A percentile compares a stretch with the other conserved stretches of the same genome.
Conservation (phyloP, 202 grass and related monocot species). For the Setaria italica region DNA sequence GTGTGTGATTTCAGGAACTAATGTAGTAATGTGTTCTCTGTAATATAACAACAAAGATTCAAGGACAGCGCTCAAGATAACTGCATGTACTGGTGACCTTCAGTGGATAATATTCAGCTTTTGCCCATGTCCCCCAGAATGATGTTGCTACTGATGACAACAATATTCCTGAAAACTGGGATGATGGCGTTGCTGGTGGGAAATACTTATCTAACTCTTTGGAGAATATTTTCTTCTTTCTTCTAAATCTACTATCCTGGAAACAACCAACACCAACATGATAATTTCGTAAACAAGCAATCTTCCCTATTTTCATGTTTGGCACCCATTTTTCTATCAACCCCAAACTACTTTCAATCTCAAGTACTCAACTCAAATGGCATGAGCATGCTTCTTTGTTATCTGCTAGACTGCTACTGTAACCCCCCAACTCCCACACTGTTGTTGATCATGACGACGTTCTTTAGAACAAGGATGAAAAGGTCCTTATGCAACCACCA, state of each 20-base stretch:
- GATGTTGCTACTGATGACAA: background rate
- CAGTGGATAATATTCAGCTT: background rate
- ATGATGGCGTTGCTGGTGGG: background rate
- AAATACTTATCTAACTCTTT: slow-evolving; percentile 1
- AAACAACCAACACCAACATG: background rate
- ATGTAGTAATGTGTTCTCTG: background rate
- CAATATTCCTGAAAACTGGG: background rate
- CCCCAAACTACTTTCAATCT: background rate
- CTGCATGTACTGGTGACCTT: background rate
- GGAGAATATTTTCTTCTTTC: background rate
- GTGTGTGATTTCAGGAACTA: slow-evolving; percentile 12
- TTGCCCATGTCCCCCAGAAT: background rate
- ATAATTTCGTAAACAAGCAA: background rate
- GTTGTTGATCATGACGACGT: background rate
- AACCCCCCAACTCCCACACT: background rate
- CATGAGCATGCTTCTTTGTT: background rate
- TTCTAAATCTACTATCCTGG: background rate
- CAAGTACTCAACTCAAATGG: background rate
- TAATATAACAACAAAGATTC: background rate
- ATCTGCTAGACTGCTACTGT: background rate
- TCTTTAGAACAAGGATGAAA: background rate
- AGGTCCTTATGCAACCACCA: background rate
- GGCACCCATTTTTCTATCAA: background rate
- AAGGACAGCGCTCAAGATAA: background rate
- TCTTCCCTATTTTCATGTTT: background rate